phyloP scores from a whole-genome alignment of 1,284 basidiomycete species.

The Cryptococcus amylolentus region DNA sequence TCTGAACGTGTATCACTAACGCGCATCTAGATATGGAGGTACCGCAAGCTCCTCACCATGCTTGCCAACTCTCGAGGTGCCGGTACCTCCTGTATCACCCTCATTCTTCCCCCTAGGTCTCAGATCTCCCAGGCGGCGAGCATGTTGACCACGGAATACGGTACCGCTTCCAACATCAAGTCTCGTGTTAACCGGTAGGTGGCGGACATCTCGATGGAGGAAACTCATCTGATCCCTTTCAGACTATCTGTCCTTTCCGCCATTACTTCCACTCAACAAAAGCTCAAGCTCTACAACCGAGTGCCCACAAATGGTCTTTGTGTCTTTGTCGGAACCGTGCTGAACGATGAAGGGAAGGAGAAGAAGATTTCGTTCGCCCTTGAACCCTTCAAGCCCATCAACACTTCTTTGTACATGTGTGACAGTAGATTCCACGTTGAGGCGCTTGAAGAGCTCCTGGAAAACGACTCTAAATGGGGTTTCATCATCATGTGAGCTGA shows the following conservation, averaged over 20 bases:
- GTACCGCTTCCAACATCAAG: conserved; percentile 98
- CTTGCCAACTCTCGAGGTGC: conserved; percentile 90
- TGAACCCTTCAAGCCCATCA: conserved; percentile 97
- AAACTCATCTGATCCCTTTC: background rate
- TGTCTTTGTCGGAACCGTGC: conserved; percentile 93
- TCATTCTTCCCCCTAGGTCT: conserved; percentile 96
- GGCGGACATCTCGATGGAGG: background rate
- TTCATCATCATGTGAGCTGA: conserved; percentile 85
- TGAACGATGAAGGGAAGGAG: conserved; percentile 98
- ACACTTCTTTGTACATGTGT: conserved; percentile 98
- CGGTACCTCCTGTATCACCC: conserved; percentile 98
- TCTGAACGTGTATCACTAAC: conserved; percentile 1
- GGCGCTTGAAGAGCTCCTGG: conserved; percentile 90
- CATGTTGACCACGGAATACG: conserved; percentile 98
- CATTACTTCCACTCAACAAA: conserved; percentile 98
- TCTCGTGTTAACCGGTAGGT: conserved; percentile 86
- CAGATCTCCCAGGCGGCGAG: conserved; percentile 91
- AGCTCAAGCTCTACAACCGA: conserved; percentile 92
- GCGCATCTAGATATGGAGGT: conserved; percentile 66
- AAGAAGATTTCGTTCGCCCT: conserved; percentile 98
- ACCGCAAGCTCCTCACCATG: conserved; percentile 97
- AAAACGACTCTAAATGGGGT: conserved; percentile 95
- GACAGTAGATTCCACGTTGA: conserved; percentile 99
- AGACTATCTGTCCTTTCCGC: conserved; percentile 89
- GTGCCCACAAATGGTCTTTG: conserved; percentile 96